These are phyloP conservation scores for Phytophthora constricta DNA, from an alignment of 352 stramenopile genomes.

Conservation along the genomic window DNA sequence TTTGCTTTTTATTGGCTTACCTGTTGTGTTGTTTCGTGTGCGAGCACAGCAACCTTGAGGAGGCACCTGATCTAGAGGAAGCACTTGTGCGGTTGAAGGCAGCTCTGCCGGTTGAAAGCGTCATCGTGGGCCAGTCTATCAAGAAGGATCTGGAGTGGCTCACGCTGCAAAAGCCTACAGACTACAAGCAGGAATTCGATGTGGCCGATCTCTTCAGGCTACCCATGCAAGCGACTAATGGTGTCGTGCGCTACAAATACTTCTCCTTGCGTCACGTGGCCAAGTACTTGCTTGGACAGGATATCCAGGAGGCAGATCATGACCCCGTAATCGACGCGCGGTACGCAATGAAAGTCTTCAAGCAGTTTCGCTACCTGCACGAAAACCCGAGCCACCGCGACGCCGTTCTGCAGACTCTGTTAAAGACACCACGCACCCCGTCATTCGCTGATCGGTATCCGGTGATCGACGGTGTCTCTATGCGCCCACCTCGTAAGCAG, in stretches of 20 bases:
- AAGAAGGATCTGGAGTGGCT: constrained; percentile 94
- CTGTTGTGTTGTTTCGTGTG: constrained; percentile 2
- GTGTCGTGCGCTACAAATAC: constrained; percentile 81
- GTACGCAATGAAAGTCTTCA: constrained; percentile 92
- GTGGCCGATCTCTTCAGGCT: constrained; percentile 87
- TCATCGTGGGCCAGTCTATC: constrained; percentile 94
- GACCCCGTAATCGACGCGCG: constrained; percentile 87
- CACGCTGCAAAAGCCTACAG: constrained; percentile 72
- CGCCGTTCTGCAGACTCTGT: constrained; percentile 80
- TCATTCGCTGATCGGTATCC: constrained; percentile 86
- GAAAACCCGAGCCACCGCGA: constrained; percentile 77
- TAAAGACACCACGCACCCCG: constrained; percentile 84
- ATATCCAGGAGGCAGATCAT: constrained; percentile 87
- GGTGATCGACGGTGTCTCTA: constrained; percentile 84
- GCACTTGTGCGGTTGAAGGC: constrained; percentile 78
- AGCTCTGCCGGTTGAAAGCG: constrained; percentile 78
- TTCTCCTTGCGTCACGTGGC: constrained; percentile 87
- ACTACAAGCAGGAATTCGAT: constrained; percentile 90
- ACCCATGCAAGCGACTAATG: constrained; percentile 75
- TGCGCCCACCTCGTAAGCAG: constrained; percentile 71
- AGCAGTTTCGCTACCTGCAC: constrained; percentile 84
- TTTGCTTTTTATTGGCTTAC: background rate
- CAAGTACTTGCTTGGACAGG: constrained; percentile 80
- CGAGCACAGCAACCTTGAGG: constrained; percentile 63
- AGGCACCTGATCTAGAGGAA: constrained; percentile 71